Base-by-base conservation (phyloP, 2,329 filamentous ascomycete genomes). In the Arthrobotrys pseudoclavata region DNA sequence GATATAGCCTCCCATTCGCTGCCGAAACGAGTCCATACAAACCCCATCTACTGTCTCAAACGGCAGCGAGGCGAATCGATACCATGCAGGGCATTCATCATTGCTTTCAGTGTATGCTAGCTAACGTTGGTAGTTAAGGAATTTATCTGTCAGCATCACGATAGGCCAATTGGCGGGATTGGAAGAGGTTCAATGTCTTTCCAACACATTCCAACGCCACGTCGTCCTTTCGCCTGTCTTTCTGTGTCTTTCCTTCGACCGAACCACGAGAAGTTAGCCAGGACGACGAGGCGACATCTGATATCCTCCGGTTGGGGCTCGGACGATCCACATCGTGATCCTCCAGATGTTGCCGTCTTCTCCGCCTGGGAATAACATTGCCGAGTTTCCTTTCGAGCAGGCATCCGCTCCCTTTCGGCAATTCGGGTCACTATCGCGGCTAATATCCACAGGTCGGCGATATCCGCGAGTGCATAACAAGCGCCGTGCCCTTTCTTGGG, bases 401-500 rank as follows among this genome's bases (percentile, higher is more conserved):
- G 26, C 29, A 12, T 31, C 52, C 52, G 29, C 62, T 52, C 34
- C 12, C 20, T 42, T 42, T 69, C 60, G 60, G 74, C 34, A 67
- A 22, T 42, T 45, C 60, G 61, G 34, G 37, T 13, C 20, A 26
- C 47, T 61, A 37, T 76, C 74, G 74, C 74, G 74, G 74, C 74
- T 77, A 60, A 60, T 60, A 47, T 63, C 48, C 26, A 55, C 45
- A 45, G 67, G 52, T 68, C 74, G 74, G 67, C 74, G 74, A 71
- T 55, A 45, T 68, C 67, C 74, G 74, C 74, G 26, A 24, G 42
- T 71, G 74, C 74, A 71, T 62, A 34, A 68, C 74, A 77, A 77
- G 74, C 74, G 74, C 74, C 15, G 67, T 55, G 52, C 31, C 74
- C 74, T 77, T 77, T 77, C 74, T 71, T 70, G 67, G 37, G 72